phyloP scores from a whole-genome alignment of 768 basidiomycete species.

The Lactarius hengduanensis region DNA sequence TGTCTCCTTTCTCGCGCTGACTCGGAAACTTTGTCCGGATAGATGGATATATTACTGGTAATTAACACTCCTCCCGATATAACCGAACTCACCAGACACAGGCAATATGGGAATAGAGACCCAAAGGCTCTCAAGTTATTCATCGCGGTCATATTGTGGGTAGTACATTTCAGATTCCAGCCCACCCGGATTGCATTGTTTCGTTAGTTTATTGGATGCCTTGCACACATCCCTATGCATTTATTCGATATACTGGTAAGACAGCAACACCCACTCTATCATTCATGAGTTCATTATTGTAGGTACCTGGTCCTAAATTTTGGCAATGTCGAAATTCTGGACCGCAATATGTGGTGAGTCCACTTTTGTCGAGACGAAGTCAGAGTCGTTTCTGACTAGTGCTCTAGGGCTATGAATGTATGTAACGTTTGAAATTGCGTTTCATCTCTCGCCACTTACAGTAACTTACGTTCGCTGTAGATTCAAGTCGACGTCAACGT shows the following conservation, averaged over 20 bases:
- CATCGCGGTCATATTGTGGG: slow-evolving; percentile 6
- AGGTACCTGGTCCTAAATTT: slow-evolving; percentile 52
- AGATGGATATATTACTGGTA: slow-evolving; percentile 16
- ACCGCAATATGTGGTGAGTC: slow-evolving; percentile 43
- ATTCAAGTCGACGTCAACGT: slow-evolving; percentile 1
- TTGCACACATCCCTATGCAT: slow-evolving; percentile 46
- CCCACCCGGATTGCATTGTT: background rate
- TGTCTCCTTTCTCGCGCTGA: background rate
- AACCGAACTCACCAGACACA: background rate
- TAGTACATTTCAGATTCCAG: background rate
- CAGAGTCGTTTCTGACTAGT: background rate
- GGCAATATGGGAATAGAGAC: background rate
- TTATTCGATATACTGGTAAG: slow-evolving; percentile 48
- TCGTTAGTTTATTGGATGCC: slow-evolving; percentile 43
- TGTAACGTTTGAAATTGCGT: slow-evolving; percentile 13
- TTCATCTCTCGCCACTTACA: slow-evolving; percentile 17
- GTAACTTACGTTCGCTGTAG: background rate
- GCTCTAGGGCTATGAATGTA: slow-evolving; percentile 29
- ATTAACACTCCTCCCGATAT: background rate
- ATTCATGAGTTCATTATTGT: background rate
- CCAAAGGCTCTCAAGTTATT: background rate
- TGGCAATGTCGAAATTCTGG: slow-evolving; percentile 39
- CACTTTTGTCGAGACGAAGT: background rate
- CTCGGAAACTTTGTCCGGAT: background rate
- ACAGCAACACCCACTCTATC: background rate